Conservation (phyloP, 129 eudicot species). For the Helianthus tuberosus region DNA sequence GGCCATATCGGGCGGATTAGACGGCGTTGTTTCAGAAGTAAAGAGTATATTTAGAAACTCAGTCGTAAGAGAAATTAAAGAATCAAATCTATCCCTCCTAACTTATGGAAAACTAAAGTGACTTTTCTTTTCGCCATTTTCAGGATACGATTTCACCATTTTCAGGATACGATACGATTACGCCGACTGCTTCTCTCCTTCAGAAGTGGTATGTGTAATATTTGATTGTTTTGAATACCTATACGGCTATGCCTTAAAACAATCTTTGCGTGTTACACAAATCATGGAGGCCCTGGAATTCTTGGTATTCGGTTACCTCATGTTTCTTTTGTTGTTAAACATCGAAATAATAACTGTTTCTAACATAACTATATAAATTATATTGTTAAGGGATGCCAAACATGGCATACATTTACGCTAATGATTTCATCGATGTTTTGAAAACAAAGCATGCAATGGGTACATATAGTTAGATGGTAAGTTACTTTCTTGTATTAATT, state of each 20-base stretch:
- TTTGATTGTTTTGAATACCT: too few species aligned
- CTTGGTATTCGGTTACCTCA: conserved; percentile 45
- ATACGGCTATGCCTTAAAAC: not conserved
- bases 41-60: conserved; percentile 70
- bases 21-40: conserved; percentile 90
- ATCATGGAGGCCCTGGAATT: conserved; percentile 94
- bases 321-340: not conserved
- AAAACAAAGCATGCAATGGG: conserved; percentile 69
- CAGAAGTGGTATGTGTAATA: too few species aligned
- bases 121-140: conserved; percentile 13
- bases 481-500: not conserved
- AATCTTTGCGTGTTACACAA: conserved; percentile 69
- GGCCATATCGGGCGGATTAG: conserved; percentile 67
- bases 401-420: conserved; percentile 55
- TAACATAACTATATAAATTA: not conserved
- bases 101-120: conserved; percentile 85
- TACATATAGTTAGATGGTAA: conserved; percentile 80
- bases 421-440: conserved; percentile 68
- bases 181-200: too few species aligned
- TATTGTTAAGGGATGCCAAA: conserved; percentile 71
- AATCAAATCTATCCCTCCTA: conserved; percentile 69
- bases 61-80: conserved; percentile 70
- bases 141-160: too few species aligned
- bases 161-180: too few species aligned
- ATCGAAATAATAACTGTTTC: not conserved